These are phyloP conservation scores for Cyclotella atomus DNA, from an alignment of 108 stramenopile species.

Conservation along the genomic window DNA sequence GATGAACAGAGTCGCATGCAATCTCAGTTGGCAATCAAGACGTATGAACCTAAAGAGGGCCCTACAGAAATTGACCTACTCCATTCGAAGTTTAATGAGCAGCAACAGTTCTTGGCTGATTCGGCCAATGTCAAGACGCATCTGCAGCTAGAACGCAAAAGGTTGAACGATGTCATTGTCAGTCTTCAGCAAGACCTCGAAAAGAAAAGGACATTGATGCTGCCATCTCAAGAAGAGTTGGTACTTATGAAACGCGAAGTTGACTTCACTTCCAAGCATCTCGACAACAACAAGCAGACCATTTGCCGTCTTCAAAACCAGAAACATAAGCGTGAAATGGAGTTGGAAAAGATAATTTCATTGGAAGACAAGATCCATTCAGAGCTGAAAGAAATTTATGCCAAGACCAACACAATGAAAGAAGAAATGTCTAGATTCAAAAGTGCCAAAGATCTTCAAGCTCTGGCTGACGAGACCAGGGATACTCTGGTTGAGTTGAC, in stretches of 20 bases:
- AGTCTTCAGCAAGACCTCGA: conserved; percentile 22
- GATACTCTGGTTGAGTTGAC: conserved; percentile 24
- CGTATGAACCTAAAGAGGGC: conserved; percentile 1
- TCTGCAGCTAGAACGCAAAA: conserved; percentile 15
- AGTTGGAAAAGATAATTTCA: conserved; percentile 25
- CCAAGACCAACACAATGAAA: conserved; percentile 7
- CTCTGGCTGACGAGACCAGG: conserved; percentile 14
- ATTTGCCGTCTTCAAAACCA: conserved; percentile 21
- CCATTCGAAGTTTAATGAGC: conserved; percentile 5
- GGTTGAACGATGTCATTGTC: conserved; percentile 2
- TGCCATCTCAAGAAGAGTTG: conserved; percentile 36
- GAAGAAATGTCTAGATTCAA: conserved; percentile 21
- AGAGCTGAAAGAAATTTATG: conserved; percentile 18
- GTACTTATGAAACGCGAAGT: conserved; percentile 31
- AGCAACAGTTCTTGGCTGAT: conserved; percentile 9
- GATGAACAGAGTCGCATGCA: conserved; percentile 6
- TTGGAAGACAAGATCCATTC: conserved; percentile 14
- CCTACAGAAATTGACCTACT: background rate
- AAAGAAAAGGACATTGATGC: conserved; percentile 9
- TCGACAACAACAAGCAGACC: conserved; percentile 30
- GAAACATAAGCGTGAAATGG: conserved; percentile 25
- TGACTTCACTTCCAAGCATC: conserved; percentile 20
- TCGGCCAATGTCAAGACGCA: conserved; percentile 6
- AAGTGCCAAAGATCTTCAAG: conserved; percentile 7
- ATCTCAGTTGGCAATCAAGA: conserved; percentile 13